These are phyloP conservation scores for Fusarium vanettenii DNA, from an alignment of 2,329 filamentous ascomycete genomes.

Conservation along the genomic window DNA sequence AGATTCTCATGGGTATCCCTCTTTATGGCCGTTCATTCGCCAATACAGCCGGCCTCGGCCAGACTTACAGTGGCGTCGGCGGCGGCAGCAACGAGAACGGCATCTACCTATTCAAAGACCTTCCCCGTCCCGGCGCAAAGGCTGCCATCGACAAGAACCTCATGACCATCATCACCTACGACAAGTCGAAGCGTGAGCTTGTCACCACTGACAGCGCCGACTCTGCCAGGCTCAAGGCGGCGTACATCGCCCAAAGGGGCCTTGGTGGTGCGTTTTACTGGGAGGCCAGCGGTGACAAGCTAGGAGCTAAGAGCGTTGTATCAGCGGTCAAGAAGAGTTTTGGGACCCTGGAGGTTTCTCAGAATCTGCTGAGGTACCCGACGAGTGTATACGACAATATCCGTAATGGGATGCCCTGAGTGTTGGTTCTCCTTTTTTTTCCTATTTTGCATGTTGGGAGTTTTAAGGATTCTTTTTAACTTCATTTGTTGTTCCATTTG, in stretches of 20 bases:
- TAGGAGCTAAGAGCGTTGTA: constrained; percentile 67
- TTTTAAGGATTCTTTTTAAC: background rate
- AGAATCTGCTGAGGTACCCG: constrained; percentile 68
- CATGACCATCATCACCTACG: constrained; percentile 79
- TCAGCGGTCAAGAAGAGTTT: constrained; percentile 59
- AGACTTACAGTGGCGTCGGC: constrained; percentile 72
- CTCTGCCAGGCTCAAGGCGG: constrained; percentile 70
- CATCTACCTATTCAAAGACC: constrained; percentile 78
- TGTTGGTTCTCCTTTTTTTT: constrained; percentile 2
- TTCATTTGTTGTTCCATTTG: constrained; percentile 7
- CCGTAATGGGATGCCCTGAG: constrained; percentile 49
- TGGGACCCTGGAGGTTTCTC: constrained; percentile 59
- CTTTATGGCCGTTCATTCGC: constrained; percentile 83
- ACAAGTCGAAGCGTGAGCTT: constrained; percentile 67
- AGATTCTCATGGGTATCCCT: constrained; percentile 81
- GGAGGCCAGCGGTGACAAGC: constrained; percentile 78
- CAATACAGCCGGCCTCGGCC: constrained; percentile 74
- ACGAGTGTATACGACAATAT: constrained; percentile 70
- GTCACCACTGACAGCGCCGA: constrained; percentile 75
- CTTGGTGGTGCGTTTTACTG: constrained; percentile 87
- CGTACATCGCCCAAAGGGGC: constrained; percentile 68
- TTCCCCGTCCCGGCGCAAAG: constrained; percentile 70
- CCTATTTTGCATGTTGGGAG: constrained; percentile 14
- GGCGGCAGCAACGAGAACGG: constrained; percentile 68
- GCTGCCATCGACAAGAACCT: constrained; percentile 68